These are phyloP conservation scores for Chrysanthemum makinoi DNA, from an alignment of 129 eudicot genomes.

Conservation along the genomic window DNA sequence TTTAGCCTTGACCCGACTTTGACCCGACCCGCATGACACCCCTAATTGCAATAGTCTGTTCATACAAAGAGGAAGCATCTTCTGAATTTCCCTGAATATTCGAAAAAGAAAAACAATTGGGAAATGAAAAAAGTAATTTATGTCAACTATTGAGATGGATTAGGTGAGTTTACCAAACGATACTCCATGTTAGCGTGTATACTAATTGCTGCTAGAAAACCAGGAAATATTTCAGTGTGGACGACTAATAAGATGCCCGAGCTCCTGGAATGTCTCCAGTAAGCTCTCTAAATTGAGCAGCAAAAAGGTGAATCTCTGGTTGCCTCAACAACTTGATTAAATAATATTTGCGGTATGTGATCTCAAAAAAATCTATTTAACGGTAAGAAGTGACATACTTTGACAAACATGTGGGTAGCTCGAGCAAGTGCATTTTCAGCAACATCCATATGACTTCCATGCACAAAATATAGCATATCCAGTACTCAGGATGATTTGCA, in stretches of 20 bases:
- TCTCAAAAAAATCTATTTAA: too few relatives aligned
- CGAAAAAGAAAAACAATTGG: constrained; percentile 14
- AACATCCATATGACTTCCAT: constrained; percentile 93
- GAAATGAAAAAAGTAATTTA: constrained; percentile 2
- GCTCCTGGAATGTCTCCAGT: constrained; percentile 73
- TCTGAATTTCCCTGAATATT: constrained; percentile 65
- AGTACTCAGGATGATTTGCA: constrained; percentile 86
- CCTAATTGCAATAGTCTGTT: constrained; percentile 80
- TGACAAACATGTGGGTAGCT: constrained; percentile 91
- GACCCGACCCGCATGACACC: too few relatives aligned
- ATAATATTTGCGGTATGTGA: too few relatives aligned
- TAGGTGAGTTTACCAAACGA: constrained; percentile 53
- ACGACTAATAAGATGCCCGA: constrained; percentile 79
- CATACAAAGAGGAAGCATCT: constrained; percentile 78
- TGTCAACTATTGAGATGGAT: neutral
- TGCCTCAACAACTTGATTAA: constrained; percentile 46
- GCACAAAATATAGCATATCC: constrained; percentile 76
- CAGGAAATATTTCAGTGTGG: constrained; percentile 85
- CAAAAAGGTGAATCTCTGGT: constrained; percentile 94
- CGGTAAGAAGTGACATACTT: constrained; percentile 36
- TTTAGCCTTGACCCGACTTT: too few relatives aligned
- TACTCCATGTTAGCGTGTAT: constrained; percentile 91
- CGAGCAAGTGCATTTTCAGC: constrained; percentile 96
- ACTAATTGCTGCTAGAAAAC: constrained; percentile 75
- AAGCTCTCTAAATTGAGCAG: constrained; percentile 71